Evolutionary conservation across 225 moss, liverwort and hornwort genomes (phyloP), one percentile per base, ranked within the genome.

Genomic region (Pleurozium schreberi): DNA sequence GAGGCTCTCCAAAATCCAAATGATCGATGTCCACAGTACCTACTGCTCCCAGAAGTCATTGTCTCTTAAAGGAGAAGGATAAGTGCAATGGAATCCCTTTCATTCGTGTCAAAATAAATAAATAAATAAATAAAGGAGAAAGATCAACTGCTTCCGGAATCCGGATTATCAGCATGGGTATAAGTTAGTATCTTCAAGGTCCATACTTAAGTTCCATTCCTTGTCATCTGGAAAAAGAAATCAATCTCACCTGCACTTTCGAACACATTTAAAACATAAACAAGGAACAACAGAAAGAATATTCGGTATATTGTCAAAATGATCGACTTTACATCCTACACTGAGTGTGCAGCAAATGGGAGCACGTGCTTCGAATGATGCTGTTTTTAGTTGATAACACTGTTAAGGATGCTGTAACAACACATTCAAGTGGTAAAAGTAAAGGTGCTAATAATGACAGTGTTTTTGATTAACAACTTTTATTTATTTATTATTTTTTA

Each of bases 401-500:
- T 57, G 34, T 2, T n/a, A 17, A 79, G 79, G 58, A 79, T 79
- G 58, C 58, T 18, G 40, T 7, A 58, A 27, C 28, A 27, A 58
- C 18, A 58, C 58, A 18, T 28, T 57, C 79, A 40, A 18, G 40
- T 8, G 40, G 58, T 58, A 26, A 11, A 79, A 38, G 57, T 57
- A 57, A 26, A 17, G n/a, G 79, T 57, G n/a, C 57, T 79, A 58
- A 18, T 79, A 79, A 79, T 79, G 79, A 58, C 28, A 28, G 58
- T 40, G 58, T 28, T 79, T n/a, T 79, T 27, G 11, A 18, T 27
- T 27, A 40, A 11, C 18, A 11, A n/a, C 79, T 79, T 58, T 53
- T 23, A 0, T 0, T 14, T 76, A 43, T 45, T 5, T 0, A 6
- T n/a, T n/a, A n/a, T 59, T 13, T 50, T 55, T n/a, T 4, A 10